These are phyloP conservation scores for Aspergillus cavernicola DNA, from an alignment of 495 filamentous ascomycete species.

Conservation along the genomic window DNA sequence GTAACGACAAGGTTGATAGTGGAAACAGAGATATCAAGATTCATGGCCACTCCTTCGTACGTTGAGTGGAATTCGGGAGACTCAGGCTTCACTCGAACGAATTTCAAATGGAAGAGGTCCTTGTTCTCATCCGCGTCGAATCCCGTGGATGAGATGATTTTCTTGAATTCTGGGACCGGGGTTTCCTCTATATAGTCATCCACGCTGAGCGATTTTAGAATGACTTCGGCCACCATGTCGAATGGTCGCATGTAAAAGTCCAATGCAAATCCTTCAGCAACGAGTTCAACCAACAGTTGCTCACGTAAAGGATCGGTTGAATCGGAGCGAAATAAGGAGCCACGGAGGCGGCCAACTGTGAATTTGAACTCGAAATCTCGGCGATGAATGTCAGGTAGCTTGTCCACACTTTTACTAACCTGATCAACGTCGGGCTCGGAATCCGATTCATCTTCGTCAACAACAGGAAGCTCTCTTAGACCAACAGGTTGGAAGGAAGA, in stretches of 20 bases:
- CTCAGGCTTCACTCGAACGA: conserved; percentile 81
- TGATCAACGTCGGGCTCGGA: conserved; percentile 59
- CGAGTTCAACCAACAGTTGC: conserved; percentile 79
- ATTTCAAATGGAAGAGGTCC: conserved; percentile 83
- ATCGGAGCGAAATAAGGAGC: conserved; percentile 85
- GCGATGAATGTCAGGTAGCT: conserved; percentile 67
- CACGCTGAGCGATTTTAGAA: conserved; percentile 80
- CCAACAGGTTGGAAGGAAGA: conserved; percentile 62
- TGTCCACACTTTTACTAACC: conserved; percentile 53
- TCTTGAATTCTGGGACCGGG: conserved; percentile 89
- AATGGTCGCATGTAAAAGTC: conserved; percentile 83
- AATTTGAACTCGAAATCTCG: conserved; percentile 95
- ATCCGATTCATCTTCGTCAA: conserved; percentile 68
- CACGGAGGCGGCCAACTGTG: conserved; percentile 85
- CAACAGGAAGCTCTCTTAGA: conserved; percentile 69
- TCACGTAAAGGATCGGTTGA: conserved; percentile 73
- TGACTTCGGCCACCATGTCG: conserved; percentile 88
- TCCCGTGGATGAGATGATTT: conserved; percentile 87
- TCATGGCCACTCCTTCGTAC: conserved; percentile 89
- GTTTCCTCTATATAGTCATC: conserved; percentile 93
- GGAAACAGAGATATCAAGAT: conserved; percentile 86
- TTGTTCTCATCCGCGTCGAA: conserved; percentile 65
- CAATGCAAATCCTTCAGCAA: conserved; percentile 84
- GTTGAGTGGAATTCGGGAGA: conserved; percentile 89
- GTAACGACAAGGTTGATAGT: conserved; percentile 96